A percentile compares a stretch with the other conserved stretches of the same genome.
phyloP scores from a whole-genome alignment of 306 rosid species.

The Vigna hirtella region DNA sequence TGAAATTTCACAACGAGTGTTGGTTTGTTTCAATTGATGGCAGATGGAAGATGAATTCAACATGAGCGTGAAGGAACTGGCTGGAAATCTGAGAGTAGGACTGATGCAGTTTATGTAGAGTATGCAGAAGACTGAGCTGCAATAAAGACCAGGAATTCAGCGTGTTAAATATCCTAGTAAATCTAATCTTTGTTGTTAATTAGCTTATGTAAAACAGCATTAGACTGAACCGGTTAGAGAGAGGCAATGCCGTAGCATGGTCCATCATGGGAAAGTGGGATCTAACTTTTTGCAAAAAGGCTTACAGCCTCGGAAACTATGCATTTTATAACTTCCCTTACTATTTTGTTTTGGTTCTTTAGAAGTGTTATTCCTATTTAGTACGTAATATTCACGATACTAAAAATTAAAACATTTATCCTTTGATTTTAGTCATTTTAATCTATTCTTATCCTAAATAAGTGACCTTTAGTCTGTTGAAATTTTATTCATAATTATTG shows the following conservation, averaged over 20 bases:
- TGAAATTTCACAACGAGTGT: neutral
- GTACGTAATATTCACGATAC: neutral
- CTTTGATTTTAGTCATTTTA: neutral
- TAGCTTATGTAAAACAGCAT: neutral
- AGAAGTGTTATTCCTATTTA: neutral
- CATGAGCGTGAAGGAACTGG: constrained; percentile 55
- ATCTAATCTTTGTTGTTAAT: neutral
- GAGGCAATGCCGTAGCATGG: neutral
- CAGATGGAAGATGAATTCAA: constrained; percentile 68
- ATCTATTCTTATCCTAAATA: neutral
- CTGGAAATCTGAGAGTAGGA: constrained; percentile 49
- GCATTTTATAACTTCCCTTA: neutral
- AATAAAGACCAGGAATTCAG: neutral
- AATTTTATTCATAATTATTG: neutral
- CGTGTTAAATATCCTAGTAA: neutral
- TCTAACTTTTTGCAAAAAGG: neutral
- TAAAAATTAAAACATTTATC: neutral
- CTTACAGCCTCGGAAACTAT: neutral
- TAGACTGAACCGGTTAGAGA: neutral
- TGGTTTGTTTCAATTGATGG: neutral
- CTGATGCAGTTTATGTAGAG: constrained; percentile 48
- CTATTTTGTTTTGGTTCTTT: neutral
- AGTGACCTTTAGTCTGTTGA: neutral
- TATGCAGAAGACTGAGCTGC: too few relatives aligned
- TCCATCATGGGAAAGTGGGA: neutral